phyloP scores from a whole-genome alignment of 768 basidiomycete species.

The Trametes cingulata region DNA sequence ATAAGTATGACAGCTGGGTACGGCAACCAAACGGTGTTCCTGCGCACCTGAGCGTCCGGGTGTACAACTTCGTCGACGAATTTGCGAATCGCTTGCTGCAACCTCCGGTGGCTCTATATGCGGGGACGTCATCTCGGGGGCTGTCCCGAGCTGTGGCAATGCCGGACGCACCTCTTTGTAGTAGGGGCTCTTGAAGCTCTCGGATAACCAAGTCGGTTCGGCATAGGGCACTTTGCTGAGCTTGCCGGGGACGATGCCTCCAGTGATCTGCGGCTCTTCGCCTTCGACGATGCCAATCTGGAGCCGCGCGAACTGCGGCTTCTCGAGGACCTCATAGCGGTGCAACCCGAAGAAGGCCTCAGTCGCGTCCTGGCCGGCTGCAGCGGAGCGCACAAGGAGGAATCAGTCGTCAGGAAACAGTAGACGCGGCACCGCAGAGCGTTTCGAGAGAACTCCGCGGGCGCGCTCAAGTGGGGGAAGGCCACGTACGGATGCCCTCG shows the following conservation, averaged over 20 bases:
- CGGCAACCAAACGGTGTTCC: background rate
- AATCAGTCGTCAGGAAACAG: background rate
- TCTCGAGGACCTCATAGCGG: slow-evolving; percentile 74
- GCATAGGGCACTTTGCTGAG: slow-evolving; percentile 80
- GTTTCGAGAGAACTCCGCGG: background rate
- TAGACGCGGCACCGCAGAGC: background rate
- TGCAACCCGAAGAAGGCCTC: slow-evolving; percentile 87
- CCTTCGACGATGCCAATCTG: slow-evolving; percentile 69
- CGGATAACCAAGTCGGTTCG: slow-evolving; percentile 77
- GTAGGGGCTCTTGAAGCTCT: slow-evolving; percentile 74
- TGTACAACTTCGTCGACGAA: slow-evolving; percentile 71
- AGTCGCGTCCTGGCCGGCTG: slow-evolving; percentile 80
- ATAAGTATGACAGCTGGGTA: background rate
- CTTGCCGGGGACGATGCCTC: slow-evolving; percentile 57
- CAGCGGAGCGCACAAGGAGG: background rate
- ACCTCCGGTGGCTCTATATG: slow-evolving; percentile 57
- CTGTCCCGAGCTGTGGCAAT: too few species aligned
- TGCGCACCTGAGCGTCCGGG: slow-evolving; percentile 38
- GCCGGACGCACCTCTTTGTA: slow-evolving; percentile 70
- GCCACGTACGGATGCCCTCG: slow-evolving; percentile 65
- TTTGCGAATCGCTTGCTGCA: slow-evolving; percentile 60
- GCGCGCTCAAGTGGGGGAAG: background rate
- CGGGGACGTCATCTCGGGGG: too few species aligned
- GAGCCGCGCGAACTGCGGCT: slow-evolving; percentile 69
- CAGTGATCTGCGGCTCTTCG: slow-evolving; percentile 54